phyloP scores from a whole-genome alignment of 2,329 filamentous ascomycete genomes.

The Arthrobotrys musiformis region DNA sequence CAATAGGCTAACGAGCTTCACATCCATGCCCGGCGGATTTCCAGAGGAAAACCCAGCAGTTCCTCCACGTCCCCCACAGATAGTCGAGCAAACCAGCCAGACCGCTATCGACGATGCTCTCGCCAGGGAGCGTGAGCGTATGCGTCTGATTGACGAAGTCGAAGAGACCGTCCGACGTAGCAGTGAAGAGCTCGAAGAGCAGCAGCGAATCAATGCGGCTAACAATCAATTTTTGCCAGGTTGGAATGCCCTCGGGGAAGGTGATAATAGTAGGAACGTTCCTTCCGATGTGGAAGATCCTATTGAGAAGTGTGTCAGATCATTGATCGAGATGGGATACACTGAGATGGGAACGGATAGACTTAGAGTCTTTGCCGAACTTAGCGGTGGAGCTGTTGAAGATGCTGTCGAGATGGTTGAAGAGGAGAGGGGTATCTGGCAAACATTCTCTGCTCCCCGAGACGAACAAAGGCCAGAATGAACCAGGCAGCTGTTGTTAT shows the following conservation, averaged over 20 bases:
- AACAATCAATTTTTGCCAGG: conserved; percentile 16
- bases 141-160: conserved; percentile 51
- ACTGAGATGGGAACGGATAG: conserved; percentile 57
- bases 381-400: conserved; percentile 55
- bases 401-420: conserved; percentile 58
- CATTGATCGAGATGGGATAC: conserved; percentile 59
- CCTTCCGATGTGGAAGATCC: conserved; percentile 27
- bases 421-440: conserved; percentile 57
- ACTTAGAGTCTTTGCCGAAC: conserved; percentile 57
- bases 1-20: conserved; percentile 19
- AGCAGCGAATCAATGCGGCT: conserved; percentile 37
- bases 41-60: conserved; percentile 31
- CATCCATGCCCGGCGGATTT: conserved; percentile 42
- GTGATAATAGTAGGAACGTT: conserved; percentile 11
- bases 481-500: background rate
- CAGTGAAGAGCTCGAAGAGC: conserved; percentile 49
- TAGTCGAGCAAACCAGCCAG: conserved; percentile 39
- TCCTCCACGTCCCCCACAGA: conserved; percentile 3
- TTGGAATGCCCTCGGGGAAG: background rate
- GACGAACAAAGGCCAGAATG: no score
- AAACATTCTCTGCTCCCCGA: conserved; percentile 26
- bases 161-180: conserved; percentile 52
- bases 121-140: conserved; percentile 37
- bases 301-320: conserved; percentile 57
- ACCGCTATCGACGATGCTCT: conserved; percentile 46